Percentiles rank a stretch among this genome's conserved stretches.
phyloP scores from a whole-genome alignment of 225 moss, liverwort and hornwort genomes.

The Pleurozium schreberi region DNA sequence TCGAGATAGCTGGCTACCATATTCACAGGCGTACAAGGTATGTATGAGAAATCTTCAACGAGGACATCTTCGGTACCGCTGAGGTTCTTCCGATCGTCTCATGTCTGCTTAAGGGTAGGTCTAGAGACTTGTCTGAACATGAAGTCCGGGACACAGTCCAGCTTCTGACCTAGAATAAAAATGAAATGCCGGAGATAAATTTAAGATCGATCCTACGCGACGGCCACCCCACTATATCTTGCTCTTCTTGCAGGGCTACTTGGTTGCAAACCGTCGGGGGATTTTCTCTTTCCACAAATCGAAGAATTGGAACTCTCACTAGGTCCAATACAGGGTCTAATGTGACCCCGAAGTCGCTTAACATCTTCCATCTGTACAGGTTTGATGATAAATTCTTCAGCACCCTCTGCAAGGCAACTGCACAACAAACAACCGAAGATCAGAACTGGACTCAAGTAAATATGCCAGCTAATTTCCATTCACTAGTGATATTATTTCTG shows the following conservation, averaged over 20 bases:
- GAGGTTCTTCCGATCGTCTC: not conserved
- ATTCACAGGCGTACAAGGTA: conserved; percentile 17
- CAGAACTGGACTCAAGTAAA: not conserved
- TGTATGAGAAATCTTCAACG: not conserved
- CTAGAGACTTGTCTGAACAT: not conserved
- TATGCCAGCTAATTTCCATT: not conserved
- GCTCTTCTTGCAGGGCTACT: conserved; percentile 46
- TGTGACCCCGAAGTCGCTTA: conserved; percentile 52
- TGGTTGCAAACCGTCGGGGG: conserved; percentile 44
- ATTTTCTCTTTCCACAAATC: conserved; percentile 50
- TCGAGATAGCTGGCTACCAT: not conserved
- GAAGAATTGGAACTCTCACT: conserved; percentile 34
- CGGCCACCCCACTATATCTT: conserved; percentile 53
- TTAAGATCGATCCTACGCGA: conserved; percentile 24
- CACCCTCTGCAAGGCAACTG: conserved; percentile 87
- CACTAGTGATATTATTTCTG: too few relatives aligned
- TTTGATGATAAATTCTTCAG: conserved; percentile 80
- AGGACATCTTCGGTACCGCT: not conserved
- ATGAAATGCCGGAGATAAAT: not conserved
- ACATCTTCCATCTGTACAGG: conserved; percentile 82
- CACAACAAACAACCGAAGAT: not conserved
- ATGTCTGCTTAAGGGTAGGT: not conserved
- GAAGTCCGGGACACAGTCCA: not conserved
- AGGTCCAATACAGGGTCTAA: conserved; percentile 30
- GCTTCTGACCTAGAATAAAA: not conserved